These are phyloP conservation scores for Euphrasia arctica DNA, from an alignment of 305 asterid species.

Conservation along the genomic window DNA sequence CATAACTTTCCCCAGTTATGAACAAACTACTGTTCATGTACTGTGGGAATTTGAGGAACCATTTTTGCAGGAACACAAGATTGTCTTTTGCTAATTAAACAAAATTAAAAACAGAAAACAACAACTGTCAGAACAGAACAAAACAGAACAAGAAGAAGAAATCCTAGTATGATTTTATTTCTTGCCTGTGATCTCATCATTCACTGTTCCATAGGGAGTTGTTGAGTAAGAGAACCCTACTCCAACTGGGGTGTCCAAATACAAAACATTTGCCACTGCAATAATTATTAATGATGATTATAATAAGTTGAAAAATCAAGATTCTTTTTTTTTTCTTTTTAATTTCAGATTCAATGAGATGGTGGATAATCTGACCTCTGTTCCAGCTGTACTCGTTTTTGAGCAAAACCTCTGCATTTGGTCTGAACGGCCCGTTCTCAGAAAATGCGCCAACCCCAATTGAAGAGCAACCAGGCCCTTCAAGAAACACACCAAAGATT, in stretches of 20 bases:
- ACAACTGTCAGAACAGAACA: conserved; percentile 23
- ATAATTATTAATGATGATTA: neutral
- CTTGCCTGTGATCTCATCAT: conserved; percentile 55
- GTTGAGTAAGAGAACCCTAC: conserved; percentile 65
- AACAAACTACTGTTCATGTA: conserved; percentile 43
- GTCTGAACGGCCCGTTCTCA: conserved; percentile 49
- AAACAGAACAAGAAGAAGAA: neutral
- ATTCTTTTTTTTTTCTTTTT: neutral
- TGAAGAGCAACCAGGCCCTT: conserved; percentile 74
- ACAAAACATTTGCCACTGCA: conserved; percentile 16
- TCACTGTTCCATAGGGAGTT: conserved; percentile 42
- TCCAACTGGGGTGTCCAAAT: conserved; percentile 64
- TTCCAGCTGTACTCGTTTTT: too few relatives aligned
- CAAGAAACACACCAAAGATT: conserved; percentile 4
- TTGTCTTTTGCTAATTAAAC: conserved; percentile 49
- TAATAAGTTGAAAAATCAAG: neutral
- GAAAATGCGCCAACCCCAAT: conserved; percentile 67
- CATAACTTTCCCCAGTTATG: conserved; percentile 69
- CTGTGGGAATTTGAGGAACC: conserved; percentile 59
- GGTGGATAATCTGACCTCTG: neutral
- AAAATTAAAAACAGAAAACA: neutral
- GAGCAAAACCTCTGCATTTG: too few relatives aligned
- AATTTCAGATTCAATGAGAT: neutral
- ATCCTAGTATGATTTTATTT: neutral
- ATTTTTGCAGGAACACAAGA: conserved; percentile 53